phyloP scores from a whole-genome alignment of 495 filamentous ascomycete species.

The Annulohypoxylon nitens region DNA sequence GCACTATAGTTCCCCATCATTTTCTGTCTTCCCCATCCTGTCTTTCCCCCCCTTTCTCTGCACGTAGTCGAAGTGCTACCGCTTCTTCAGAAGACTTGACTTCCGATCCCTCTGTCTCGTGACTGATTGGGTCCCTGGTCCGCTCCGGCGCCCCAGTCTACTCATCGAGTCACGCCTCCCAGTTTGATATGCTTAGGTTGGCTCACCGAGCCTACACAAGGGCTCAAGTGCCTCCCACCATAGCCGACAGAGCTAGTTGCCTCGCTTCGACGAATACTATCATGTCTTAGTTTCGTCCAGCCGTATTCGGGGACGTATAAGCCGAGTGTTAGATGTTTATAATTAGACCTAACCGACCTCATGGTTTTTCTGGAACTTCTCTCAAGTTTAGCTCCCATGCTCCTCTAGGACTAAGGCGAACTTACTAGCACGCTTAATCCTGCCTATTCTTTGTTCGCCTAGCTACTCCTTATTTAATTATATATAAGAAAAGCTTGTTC shows the following conservation, averaged over 20 bases:
- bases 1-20: slow-evolving; percentile 6
- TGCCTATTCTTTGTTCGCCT: slow-evolving; percentile 23
- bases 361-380: slow-evolving; percentile 13
- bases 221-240: slow-evolving; percentile 20
- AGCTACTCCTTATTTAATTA: slow-evolving; percentile 36
- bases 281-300: slow-evolving; percentile 13
- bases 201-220: slow-evolving; percentile 36
- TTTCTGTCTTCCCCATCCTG: not conserved
- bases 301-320: slow-evolving; percentile 19
- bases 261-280: slow-evolving; percentile 22
- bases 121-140: slow-evolving; percentile 35
- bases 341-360: slow-evolving; percentile 14
- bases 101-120: slow-evolving; percentile 16
- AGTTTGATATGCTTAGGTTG: slow-evolving; percentile 27
- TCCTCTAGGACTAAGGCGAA: slow-evolving; percentile 33
- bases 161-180: slow-evolving; percentile 25
- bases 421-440: slow-evolving; percentile 31
- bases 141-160: slow-evolving; percentile 24
- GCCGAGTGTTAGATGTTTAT: slow-evolving; percentile 26
- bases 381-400: slow-evolving; percentile 20
- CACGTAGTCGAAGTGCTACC: slow-evolving; percentile 12
- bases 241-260: slow-evolving; percentile 27
- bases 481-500: slow-evolving; percentile 38
- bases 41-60: not conserved
- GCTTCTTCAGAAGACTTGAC: slow-evolving; percentile 20